phyloP scores from a whole-genome alignment of 768 basidiomycete genomes.

The Lyophyllum atratum region DNA sequence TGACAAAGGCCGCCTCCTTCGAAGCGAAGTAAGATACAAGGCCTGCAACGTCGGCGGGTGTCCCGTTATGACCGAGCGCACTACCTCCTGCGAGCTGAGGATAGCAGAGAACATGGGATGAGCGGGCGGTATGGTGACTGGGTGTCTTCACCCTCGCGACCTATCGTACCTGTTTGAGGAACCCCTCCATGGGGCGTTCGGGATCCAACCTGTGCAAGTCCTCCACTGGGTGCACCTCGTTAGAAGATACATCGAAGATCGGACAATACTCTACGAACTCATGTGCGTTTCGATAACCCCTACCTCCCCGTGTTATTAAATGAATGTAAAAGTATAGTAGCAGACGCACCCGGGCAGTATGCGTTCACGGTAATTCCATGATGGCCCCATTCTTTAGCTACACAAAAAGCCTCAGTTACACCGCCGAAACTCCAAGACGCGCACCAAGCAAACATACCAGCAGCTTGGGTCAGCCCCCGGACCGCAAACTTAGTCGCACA shows the following conservation, averaged over 20 bases:
- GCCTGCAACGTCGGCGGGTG: constrained; percentile 34
- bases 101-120: neutral
- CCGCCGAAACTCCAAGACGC: neutral
- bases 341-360: constrained; percentile 19
- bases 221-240: neutral
- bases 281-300: constrained; percentile 19
- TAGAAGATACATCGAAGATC: neutral
- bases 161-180: neutral
- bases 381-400: constrained; percentile 18
- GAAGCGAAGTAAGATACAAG: constrained; percentile 39
- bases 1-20: constrained; percentile 34
- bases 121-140: neutral
- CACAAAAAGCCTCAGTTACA: neutral
- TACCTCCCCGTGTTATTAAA: neutral
- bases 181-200: neutral
- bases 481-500: constrained; percentile 42
- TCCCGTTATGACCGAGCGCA: constrained; percentile 20
- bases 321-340: neutral
- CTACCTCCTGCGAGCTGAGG: constrained; percentile 1
- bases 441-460: neutral
- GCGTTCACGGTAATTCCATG: constrained; percentile 26
- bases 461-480: constrained; percentile 37
- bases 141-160: neutral
- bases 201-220: neutral
- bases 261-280: constrained; percentile 9